A percentile compares a stretch with the other conserved stretches of the same genome.
phyloP scores from a whole-genome alignment of 2,329 filamentous ascomycete genomes.

The Chaetomium olivaceum region DNA sequence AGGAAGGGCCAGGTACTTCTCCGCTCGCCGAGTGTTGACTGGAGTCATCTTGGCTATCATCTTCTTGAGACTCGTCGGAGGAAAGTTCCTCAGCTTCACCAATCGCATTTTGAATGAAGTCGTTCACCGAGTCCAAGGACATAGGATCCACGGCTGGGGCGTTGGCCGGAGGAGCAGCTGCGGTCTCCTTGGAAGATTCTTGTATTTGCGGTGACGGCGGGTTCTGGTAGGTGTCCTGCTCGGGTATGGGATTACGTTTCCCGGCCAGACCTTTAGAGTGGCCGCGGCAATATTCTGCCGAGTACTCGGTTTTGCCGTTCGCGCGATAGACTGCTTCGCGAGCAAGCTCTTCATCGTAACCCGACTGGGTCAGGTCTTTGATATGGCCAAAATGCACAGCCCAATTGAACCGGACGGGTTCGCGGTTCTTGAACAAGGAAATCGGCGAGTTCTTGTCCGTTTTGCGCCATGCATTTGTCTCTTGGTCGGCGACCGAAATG shows the following conservation, averaged over 20 bases:
- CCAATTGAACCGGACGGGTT: slow-evolving; percentile 52
- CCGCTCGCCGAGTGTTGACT: slow-evolving; percentile 27
- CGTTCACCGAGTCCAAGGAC: slow-evolving; percentile 38
- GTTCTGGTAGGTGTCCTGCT: slow-evolving; percentile 52
- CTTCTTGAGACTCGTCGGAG: slow-evolving; percentile 34
- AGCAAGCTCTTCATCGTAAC: slow-evolving; percentile 62
- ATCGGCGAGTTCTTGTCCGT: slow-evolving; percentile 53
- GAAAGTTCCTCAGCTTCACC: slow-evolving; percentile 34
- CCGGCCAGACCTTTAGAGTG: slow-evolving; percentile 60
- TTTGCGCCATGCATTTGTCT: slow-evolving; percentile 64
- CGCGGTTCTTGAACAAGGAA: slow-evolving; percentile 48
- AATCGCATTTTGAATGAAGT: slow-evolving; percentile 32
- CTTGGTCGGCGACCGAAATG: slow-evolving; percentile 75
- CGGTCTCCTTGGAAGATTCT: slow-evolving; percentile 31
- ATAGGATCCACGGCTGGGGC: slow-evolving; percentile 36
- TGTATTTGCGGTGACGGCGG: slow-evolving; percentile 36
- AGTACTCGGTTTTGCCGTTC: slow-evolving; percentile 61
- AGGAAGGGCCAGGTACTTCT: slow-evolving; percentile 30
- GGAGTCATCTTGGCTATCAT: slow-evolving; percentile 30
- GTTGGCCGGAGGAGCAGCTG: slow-evolving; percentile 11
- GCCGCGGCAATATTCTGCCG: slow-evolving; percentile 74
- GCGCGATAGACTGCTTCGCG: slow-evolving; percentile 82
- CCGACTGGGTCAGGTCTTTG: slow-evolving; percentile 39
- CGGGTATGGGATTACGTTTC: slow-evolving; percentile 66
- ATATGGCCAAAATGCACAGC: slow-evolving; percentile 39